Conservation (phyloP, 2,329 filamentous ascomycete genomes). For the Microdochium trichocladiopsis region DNA sequence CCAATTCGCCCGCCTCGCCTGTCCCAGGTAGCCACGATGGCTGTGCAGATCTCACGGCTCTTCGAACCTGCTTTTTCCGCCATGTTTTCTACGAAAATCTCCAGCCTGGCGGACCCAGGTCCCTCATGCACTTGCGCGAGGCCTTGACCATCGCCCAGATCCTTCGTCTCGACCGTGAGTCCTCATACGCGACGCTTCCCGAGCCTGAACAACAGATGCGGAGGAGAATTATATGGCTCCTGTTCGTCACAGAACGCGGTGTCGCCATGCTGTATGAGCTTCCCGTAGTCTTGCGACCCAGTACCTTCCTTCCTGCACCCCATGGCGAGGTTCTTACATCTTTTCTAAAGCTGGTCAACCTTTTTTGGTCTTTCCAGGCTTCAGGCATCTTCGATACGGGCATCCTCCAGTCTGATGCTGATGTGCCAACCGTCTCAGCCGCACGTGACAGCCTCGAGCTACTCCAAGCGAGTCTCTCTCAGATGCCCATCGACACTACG, state of each 20-base stretch:
- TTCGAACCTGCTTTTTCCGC: slow-evolving; percentile 42
- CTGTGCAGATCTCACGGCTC: slow-evolving; percentile 25
- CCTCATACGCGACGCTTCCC: slow-evolving; percentile 26
- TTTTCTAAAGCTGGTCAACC: slow-evolving; percentile 38
- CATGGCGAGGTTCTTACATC: slow-evolving; percentile 35
- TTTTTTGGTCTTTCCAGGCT: slow-evolving; percentile 43
- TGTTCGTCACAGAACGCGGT: slow-evolving; percentile 42
- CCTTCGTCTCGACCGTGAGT: slow-evolving; percentile 35
- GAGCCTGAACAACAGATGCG: slow-evolving; percentile 34
- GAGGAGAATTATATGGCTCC: slow-evolving; percentile 36
- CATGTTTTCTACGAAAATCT: slow-evolving; percentile 46
- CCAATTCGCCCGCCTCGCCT: slow-evolving; percentile 9
- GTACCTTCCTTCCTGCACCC: slow-evolving; percentile 25
- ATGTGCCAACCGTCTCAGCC: slow-evolving; percentile 19
- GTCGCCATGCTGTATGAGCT: slow-evolving; percentile 43
- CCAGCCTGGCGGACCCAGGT: slow-evolving; percentile 34
- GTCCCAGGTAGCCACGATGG: slow-evolving; percentile 4
- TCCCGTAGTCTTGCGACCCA: slow-evolving; percentile 34
- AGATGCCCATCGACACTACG: slow-evolving; percentile 28
- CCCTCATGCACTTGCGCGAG: slow-evolving; percentile 39
- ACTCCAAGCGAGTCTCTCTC: slow-evolving; percentile 34
- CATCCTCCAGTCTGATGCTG: slow-evolving; percentile 28
- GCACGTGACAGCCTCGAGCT: slow-evolving; percentile 23
- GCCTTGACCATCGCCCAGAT: slow-evolving; percentile 45
- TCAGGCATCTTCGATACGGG: slow-evolving; percentile 34